Base-by-base conservation (phyloP, 257 asterid species). In the Ajuga chamaepitys region DNA sequence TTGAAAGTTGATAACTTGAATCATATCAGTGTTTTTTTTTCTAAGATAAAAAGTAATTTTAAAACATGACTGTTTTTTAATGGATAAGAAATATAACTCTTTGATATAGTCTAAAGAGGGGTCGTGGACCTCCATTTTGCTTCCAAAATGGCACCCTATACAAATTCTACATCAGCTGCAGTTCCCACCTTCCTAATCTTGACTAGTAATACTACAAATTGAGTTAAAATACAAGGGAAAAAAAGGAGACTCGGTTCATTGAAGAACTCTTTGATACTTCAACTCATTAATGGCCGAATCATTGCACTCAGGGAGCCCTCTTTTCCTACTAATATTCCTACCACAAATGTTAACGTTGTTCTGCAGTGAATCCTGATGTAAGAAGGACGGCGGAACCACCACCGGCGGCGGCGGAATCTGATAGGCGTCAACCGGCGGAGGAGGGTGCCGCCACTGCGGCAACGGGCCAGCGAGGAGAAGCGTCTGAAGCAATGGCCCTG, bases 361-460 rank as follows among this genome's bases (percentile, higher is more conserved):
- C 30, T 64, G 34, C 2, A 35, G 12, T n/a, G 40, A 9, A 13
- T 55, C 54, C 3, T 34, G 68, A 16, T 38, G 35, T 11, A 13
- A 34, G 28, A 53, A 40, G 13, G 78, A 64, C 17, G 82, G 47
- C 28, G 87, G 85, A 6, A 81, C 67, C 46, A 50, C 72, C 64
- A 83, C 74, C 22, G 95, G 93, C 13, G 93, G 93, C 1, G 88
- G 81, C 37, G 97, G 97, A 60, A 88, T 86, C 63, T 82, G 81
- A 22, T 68, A 64, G 7, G 84, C 63, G 30, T 85, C 94, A 0
- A 91, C 77, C 0, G 91, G 82, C 4, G 97, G 96, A 11, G 97
- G 97, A 25, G 96, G 97, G 86, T 88, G 95, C 80, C 93, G 87
- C 97, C 97, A 91, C 80, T 76, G 88, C 0, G 97, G 97, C 2